Conservation (phyloP, 2,329 filamentous ascomycete genomes). For the Knufia fluminis region DNA sequence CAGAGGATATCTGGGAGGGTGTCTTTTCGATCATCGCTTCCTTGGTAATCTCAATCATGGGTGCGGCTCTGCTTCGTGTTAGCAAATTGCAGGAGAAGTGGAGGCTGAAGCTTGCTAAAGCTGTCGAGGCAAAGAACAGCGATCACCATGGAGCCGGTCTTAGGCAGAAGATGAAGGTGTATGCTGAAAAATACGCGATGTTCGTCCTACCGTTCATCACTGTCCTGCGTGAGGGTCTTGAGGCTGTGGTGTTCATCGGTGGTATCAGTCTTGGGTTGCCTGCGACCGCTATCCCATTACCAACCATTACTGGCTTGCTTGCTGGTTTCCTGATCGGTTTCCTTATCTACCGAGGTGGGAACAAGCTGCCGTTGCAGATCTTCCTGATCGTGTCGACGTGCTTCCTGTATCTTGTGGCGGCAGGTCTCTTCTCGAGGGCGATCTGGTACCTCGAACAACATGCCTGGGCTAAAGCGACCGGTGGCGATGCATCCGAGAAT, state of each 20-base stretch:
- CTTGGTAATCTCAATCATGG: conserved; percentile 73
- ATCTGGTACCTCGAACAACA: conserved; percentile 68
- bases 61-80: conserved; percentile 68
- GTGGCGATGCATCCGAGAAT: conserved; percentile 50
- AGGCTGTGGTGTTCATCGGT: conserved; percentile 77
- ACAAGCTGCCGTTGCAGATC: conserved; percentile 56
- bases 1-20: conserved; percentile 74
- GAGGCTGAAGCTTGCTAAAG: conserved; percentile 68
- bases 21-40: conserved; percentile 65
- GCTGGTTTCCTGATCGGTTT: conserved; percentile 62
- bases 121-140: conserved; percentile 50
- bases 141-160: conserved; percentile 21
- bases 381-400: conserved; percentile 78
- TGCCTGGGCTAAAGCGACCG: conserved; percentile 52
- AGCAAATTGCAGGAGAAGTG: conserved; percentile 80
- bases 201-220: conserved; percentile 80
- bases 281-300: conserved; percentile 65
- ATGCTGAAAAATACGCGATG: conserved; percentile 72
- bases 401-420: conserved; percentile 73
- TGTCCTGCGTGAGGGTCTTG: conserved; percentile 75
- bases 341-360: conserved; percentile 68
- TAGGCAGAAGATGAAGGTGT: conserved; percentile 27
- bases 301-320: conserved; percentile 61
- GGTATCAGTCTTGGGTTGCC: conserved; percentile 71
- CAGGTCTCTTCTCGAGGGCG: conserved; percentile 67